Evolutionary conservation across 2,329 filamentous ascomycete species (phyloP), one percentile per base, ranked within the genome.

Genomic region (Fonsecaea nubica): DNA sequence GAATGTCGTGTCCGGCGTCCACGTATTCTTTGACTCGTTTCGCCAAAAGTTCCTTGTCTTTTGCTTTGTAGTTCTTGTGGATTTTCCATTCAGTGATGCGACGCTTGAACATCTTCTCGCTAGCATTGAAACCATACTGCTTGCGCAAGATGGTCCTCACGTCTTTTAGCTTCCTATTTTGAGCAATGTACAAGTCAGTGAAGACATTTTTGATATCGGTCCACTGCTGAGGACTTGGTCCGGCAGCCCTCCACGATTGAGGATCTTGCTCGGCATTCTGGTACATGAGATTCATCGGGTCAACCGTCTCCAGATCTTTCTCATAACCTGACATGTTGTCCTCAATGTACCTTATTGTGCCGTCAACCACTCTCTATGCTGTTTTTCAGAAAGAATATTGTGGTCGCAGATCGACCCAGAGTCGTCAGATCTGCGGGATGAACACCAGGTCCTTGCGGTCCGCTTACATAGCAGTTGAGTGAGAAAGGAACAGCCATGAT

Each of bases 91-190:
- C 61, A 6, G 58, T 55, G 18, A 71, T 69, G 15, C 66, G 63
- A 32, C 67, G 58, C 57, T 69, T 71, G 69, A 62, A 71, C 66
- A 69, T 71, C 45, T 69, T 71, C 53, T 65, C 63, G 48, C 62
- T 69, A 30, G 69, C 67, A 42, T 65, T 57, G 52, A 71, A 69
- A 18, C 69, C 64, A 57, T 71, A 65, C 15, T 62, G 66, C n/a
- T 58, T 56, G 18, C 59, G 56, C 30, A 71, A 33, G 53, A 69
- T 69, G 1, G 50, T 8, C 36, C 62, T 61, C 30, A 71, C 69
- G 53, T 71, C 67, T 25, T 64, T 69, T 50, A 71, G 48, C 35
- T 65, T 61, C 33, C 60, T 62, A 30, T 69, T 65, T 33, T 71
- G 67, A 21, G 36, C 42, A 40, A 69, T 55, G 59, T 71, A 71